Evolutionary conservation across 202 grass and related monocot genomes (phyloP).

Genomic region (Bolboschoenoplectus hybrid): DNA sequence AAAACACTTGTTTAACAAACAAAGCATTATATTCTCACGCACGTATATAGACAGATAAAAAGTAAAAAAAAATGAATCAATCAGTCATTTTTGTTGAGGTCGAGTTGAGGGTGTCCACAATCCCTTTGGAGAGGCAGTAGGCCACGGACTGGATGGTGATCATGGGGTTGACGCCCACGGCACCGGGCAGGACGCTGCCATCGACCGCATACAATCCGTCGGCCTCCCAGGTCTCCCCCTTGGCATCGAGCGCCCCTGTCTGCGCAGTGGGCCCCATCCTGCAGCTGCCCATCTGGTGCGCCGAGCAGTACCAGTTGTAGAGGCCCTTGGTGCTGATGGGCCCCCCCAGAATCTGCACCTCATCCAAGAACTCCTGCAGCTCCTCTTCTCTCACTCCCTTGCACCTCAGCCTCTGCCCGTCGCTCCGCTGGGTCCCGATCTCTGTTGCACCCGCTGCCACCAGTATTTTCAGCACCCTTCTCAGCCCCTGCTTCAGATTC

Average conservation of each 20-base stretch:
- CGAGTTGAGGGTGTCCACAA: constrained; percentile 45
- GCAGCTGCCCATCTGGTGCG: constrained; percentile 91
- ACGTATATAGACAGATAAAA: too few species aligned
- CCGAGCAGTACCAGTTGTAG: constrained; percentile 54
- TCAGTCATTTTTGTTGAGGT: constrained; percentile 36
- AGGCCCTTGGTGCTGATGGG: constrained; percentile 33
- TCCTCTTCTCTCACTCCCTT: constrained; percentile 54
- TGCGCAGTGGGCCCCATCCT: constrained; percentile 51
- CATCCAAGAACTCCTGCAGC: constrained; percentile 70
- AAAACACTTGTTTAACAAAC: too few species aligned
- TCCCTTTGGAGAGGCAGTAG: constrained; percentile 64
- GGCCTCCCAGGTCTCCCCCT: constrained; percentile 81
- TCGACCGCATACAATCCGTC: constrained; percentile 81
- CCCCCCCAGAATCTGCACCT: constrained; percentile 43
- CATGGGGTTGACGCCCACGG: constrained; percentile 90
- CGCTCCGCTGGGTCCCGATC: constrained; percentile 82
- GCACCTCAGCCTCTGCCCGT: constrained; percentile 62
- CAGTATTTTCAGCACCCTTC: constrained; percentile 56
- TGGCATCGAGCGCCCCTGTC: constrained; percentile 55
- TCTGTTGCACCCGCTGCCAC: constrained; percentile 68
- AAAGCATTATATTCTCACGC: too few species aligned
- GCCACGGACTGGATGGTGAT: constrained; percentile 75
- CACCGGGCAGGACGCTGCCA: constrained; percentile 67
- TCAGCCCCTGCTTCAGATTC: constrained; percentile 57
- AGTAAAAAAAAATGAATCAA: not conserved